Base-by-base conservation (phyloP, 306 rosid species). In the Castanospermum australe region DNA sequence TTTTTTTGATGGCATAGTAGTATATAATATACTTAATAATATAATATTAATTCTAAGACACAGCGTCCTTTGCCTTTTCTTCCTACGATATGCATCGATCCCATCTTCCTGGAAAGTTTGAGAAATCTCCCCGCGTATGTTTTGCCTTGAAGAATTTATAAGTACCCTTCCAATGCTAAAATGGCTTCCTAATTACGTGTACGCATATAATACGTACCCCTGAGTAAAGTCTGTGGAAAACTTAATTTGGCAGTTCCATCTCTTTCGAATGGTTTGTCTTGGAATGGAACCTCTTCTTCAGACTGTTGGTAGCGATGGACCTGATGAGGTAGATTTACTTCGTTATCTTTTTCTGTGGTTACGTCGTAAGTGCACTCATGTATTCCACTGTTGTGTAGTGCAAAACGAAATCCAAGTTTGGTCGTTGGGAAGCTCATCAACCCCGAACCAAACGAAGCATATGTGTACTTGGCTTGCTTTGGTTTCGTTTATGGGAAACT, bases 41-140 rank as follows among this genome's bases (percentile, higher is more conserved):
- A 59, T 25, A 21, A 72, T 42, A 36, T 52, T 21, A 22, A 35
- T 28, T 11, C 8, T 18, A 5, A 36, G 32, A 15, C 5, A 17
- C 5, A 18, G n/a, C 10, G 25, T 2, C 25, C 71, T 5, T 33
- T 35, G 2, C 20, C 5, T 70, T 36, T n/a, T 39, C 36, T 35
- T 71, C 21, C 20, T 32, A 41, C n/a, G 48, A 57, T 38, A 38
- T n/a, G n/a, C n/a, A n/a, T 73, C 22, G 42, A 41, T 24, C 55
- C 60, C 68, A 52, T 9, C 48, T 72, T 41, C 38, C 52, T 45
- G 41, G 68, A 73, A 80, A 79, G 67, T 62, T 70, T 12, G 28
- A 61, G 50, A 80, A 80, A 38, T n/a, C 6, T 63, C 45, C 68
- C 18, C 25, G 12, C 35, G 42, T 12, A 28, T 55, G 15, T 42